Conservation (phyloP, 768 basidiomycete genomes). For the Dacryopinax primogenitus region DNA sequence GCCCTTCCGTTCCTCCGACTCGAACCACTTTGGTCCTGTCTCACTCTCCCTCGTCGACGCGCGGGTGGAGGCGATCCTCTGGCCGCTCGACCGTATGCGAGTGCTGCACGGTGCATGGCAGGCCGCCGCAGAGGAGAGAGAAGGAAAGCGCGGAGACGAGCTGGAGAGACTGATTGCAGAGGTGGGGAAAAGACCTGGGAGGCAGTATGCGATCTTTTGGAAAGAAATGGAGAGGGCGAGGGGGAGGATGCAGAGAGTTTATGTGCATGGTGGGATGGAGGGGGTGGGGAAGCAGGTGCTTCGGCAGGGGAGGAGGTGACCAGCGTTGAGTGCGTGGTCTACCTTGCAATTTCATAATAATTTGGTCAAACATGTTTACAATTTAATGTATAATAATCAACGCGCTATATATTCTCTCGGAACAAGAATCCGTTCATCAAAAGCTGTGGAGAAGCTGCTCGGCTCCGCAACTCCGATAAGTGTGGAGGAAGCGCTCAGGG, state of each 20-base stretch:
- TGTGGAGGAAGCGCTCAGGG: no score
- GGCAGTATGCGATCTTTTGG: neutral
- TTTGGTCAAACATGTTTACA: no score
- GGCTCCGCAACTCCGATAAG: no score
- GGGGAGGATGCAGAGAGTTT: slow-evolving; percentile 2
- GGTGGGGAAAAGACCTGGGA: neutral
- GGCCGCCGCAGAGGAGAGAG: slow-evolving; percentile 1
- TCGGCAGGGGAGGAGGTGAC: neutral
- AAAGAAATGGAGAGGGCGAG: neutral
- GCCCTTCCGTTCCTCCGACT: slow-evolving; percentile 24
- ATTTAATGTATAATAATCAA: no score
- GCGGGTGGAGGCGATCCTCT: slow-evolving; percentile 24
- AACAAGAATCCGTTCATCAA: no score
- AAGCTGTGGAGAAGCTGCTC: no score
- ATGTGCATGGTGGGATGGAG: neutral
- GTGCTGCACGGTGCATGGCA: neutral
- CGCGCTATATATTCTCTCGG: no score
- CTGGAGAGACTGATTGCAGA: neutral
- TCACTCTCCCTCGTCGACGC: slow-evolving; percentile 26
- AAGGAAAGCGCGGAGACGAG: neutral
- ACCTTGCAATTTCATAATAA: no score
- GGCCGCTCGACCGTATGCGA: slow-evolving; percentile 21
- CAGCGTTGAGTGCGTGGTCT: neutral
- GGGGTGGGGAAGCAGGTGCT: neutral
- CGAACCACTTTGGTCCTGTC: slow-evolving; percentile 29